Evolutionary conservation across 768 basidiomycete species (phyloP), one percentile per base, ranked within the genome.

Genomic region (Naematelia encephala): DNA sequence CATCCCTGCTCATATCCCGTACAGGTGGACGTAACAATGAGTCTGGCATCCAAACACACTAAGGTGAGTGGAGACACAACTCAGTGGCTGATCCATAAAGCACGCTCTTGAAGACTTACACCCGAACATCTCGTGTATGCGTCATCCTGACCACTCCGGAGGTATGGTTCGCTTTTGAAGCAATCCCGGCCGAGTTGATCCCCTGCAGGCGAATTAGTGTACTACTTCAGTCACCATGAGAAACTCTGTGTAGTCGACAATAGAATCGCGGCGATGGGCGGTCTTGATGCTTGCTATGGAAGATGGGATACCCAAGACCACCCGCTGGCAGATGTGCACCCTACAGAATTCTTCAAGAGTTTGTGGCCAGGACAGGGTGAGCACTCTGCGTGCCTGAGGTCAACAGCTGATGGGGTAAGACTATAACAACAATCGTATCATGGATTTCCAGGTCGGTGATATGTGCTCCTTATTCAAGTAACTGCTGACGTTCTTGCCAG

Each of bases 231-330:
- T 16, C 74, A 77, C 54, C 74, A 74, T 58, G 74, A 77, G 62
- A 75, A 77, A 52, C 66, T 77, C 4, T 75, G 74, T 52, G 52
- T 75, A 0, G 71, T 77, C 11, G 76, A 77, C 53, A 75, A 74
- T 64, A 72, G 59, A 47, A 45, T 70, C 1, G 76, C 72, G 11
- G 71, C 69, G 1, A 73, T 75, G 73, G 96, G 96, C 22, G 96
- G 96, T 11, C 84, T 99, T 25, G 96, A 99, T 75, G 81, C 96
- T 16, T 97, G 91, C 80, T 96, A 92, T 67, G 96, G 96, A 11
- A 87, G 96, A 19, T 99, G 94, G 93, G 96, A 98, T 78, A 90
- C 89, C 0, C 85, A 90, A 70, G 87, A 70, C 56, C 77, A 77
- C 74, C 92, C 92, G 0, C 82, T 97, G 39, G 88, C 92, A 2